These are phyloP conservation scores for Anisogramma anomala DNA, from an alignment of 2,329 filamentous ascomycete genomes.

Conservation along the genomic window DNA sequence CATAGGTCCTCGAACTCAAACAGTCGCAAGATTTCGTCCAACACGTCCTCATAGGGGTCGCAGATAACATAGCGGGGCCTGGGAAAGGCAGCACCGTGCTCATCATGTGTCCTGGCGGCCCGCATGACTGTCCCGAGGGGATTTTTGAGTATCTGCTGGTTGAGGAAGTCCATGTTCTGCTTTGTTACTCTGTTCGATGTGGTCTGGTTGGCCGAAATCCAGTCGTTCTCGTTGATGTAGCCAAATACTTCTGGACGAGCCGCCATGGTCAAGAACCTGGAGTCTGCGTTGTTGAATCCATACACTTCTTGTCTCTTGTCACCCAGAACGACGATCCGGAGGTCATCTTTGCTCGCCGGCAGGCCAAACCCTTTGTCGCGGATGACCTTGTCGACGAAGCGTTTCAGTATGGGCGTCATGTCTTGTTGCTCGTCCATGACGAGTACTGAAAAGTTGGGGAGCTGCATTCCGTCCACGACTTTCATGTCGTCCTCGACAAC, in stretches of 20 bases:
- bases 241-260: constrained; percentile 7
- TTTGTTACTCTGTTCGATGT: constrained; percentile 9
- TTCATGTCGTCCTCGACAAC: constrained; percentile 11
- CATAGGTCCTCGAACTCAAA: neutral
- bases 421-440: constrained; percentile 14
- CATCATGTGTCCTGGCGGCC: constrained; percentile 5
- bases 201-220: constrained; percentile 7
- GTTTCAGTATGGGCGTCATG: constrained; percentile 11
- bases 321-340: constrained; percentile 10
- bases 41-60: constrained; percentile 5
- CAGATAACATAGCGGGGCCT: constrained; percentile 12
- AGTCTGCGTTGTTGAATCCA: constrained; percentile 14
- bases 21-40: constrained; percentile 6
- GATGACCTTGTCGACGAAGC: constrained; percentile 12
- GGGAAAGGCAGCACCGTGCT: neutral
- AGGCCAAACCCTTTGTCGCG: constrained; percentile 6
- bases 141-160: constrained; percentile 13
- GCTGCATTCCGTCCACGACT: neutral
- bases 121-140: constrained; percentile 8
- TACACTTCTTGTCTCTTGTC: constrained; percentile 12
- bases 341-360: neutral
- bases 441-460: constrained; percentile 9
- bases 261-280: constrained; percentile 11
- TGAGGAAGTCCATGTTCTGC: constrained; percentile 13
- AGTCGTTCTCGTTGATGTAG: constrained; percentile 8